Evolutionary conservation across 23 red algal genomes (phyloP).

Genomic region (Agarophyton chilense): DNA sequence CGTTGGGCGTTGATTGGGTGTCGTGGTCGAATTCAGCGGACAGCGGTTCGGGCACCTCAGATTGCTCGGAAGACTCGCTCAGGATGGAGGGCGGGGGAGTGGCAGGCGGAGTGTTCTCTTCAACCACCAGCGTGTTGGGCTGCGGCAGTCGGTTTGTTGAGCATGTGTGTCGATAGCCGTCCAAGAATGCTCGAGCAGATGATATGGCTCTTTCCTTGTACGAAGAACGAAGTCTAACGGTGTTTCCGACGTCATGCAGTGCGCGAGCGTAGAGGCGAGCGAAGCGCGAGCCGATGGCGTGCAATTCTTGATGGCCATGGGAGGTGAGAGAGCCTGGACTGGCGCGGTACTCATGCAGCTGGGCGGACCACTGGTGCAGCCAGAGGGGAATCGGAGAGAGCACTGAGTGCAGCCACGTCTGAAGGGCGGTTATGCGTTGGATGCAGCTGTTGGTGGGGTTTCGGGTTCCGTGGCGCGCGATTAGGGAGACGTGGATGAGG

Average conservation of each 20-base stretch:
- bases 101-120: background rate
- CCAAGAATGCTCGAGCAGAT: slow-evolving; percentile 59
- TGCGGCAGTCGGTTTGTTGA: background rate
- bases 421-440: slow-evolving; percentile 49
- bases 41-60: background rate
- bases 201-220: slow-evolving; percentile 65
- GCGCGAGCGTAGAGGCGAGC: slow-evolving; percentile 32
- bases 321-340: slow-evolving; percentile 52
- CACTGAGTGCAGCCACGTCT: slow-evolving; percentile 32
- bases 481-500: slow-evolving; percentile 67
- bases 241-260: slow-evolving; percentile 18
- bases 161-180: slow-evolving; percentile 49
- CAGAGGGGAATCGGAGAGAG: slow-evolving; percentile 35
- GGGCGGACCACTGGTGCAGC: slow-evolving; percentile 50
- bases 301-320: slow-evolving; percentile 56
- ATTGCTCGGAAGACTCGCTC: slow-evolving; percentile 29
- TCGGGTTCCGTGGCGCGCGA: slow-evolving; percentile 71
- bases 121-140: slow-evolving; percentile 31
- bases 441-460: slow-evolving; percentile 60
- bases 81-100: background rate
- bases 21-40: slow-evolving; percentile 35
- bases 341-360: slow-evolving; percentile 20
- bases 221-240: slow-evolving; percentile 47
- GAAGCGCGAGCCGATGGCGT: slow-evolving; percentile 57
- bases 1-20: background rate